Conservation (phyloP, 169 alveolate species). For the Plasmodium vivax region DNA sequence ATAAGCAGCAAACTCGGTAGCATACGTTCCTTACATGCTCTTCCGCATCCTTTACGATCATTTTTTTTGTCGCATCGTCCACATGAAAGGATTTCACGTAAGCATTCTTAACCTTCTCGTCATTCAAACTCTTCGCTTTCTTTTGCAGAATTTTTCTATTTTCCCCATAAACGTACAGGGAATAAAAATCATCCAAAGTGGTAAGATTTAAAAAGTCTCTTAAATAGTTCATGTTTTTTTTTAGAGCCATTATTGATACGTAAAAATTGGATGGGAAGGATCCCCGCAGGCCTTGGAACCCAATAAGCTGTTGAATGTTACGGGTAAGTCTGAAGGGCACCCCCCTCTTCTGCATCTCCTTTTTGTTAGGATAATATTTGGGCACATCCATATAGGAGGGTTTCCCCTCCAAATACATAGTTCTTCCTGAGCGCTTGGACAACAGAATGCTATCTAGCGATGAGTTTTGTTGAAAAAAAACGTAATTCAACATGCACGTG, state of each 20-base stretch:
- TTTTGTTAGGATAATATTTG: background rate
- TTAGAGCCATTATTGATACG: conserved; percentile 65
- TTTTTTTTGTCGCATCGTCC: conserved; percentile 12
- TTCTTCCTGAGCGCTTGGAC: conserved; percentile 51
- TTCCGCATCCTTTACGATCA: conserved; percentile 52
- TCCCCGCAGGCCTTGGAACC: conserved; percentile 63
- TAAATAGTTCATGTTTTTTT: conserved; percentile 14
- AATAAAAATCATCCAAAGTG: conserved; percentile 32
- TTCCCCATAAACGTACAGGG: conserved; percentile 25
- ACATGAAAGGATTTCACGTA: conserved; percentile 18
- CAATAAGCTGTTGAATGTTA: conserved; percentile 64
- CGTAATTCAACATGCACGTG: conserved; percentile 65
- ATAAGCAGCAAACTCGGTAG: conserved; percentile 39
- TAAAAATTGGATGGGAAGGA: conserved; percentile 49
- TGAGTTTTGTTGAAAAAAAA: conserved; percentile 18
- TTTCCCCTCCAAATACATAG: conserved; percentile 39
- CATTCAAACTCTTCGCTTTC: background rate
- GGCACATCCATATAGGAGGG: conserved; percentile 27
- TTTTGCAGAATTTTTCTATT: conserved; percentile 10
- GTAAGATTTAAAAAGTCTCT: conserved; percentile 46
- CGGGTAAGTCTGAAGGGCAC: conserved; percentile 57
- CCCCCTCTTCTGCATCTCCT: background rate
- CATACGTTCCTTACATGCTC: conserved; percentile 30
- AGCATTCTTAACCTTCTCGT: background rate
- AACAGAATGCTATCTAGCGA: conserved; percentile 39